A percentile compares a stretch with the other conserved stretches of the same genome.
Evolutionary conservation across 2,329 filamentous ascomycete species (phyloP).

Genomic region (Colletotrichum lupini): DNA sequence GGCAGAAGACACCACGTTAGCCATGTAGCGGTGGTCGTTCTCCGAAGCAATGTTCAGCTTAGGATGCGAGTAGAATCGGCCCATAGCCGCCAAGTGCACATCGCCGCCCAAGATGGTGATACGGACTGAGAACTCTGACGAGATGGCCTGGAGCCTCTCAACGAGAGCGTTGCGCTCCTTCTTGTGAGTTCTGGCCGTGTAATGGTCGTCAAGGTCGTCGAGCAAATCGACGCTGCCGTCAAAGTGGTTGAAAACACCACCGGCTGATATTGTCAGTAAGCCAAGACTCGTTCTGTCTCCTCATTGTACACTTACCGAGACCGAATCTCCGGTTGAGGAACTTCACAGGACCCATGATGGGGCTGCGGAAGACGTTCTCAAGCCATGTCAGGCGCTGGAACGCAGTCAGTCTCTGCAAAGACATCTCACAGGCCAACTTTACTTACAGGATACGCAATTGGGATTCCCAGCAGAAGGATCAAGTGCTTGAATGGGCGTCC

Average conservation of each 20-base stretch:
- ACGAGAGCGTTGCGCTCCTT: conserved; percentile 84
- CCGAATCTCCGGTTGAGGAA: conserved; percentile 93
- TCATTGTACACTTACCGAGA: conserved; percentile 57
- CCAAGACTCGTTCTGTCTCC: too few species aligned
- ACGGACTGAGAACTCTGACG: conserved; percentile 87
- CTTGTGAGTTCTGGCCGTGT: conserved; percentile 93
- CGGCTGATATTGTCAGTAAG: conserved; percentile 58
- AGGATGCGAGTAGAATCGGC: conserved; percentile 94
- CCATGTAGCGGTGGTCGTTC: conserved; percentile 92
- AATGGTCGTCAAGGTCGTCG: conserved; percentile 95
- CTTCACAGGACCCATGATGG: conserved; percentile 87
- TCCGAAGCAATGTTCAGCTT: conserved; percentile 81
- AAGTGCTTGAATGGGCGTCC: conserved; percentile 88
- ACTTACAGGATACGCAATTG: conserved; percentile 82
- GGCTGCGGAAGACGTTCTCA: conserved; percentile 89
- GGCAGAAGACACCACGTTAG: conserved; percentile 91
- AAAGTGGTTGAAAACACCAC: conserved; percentile 91
- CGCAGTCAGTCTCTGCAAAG: conserved; percentile 22
- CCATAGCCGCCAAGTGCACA: conserved; percentile 90
- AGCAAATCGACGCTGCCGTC: conserved; percentile 93
- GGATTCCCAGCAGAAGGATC: conserved; percentile 87
- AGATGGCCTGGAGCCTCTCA: conserved; percentile 83
- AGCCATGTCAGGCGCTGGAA: conserved; percentile 87
- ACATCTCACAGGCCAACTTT: conserved; percentile 46
- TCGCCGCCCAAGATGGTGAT: conserved; percentile 94